A percentile compares a stretch with the other conserved stretches of the same genome.
These are phyloP conservation scores for Dendrobium huoshanense DNA, from an alignment of 106 monocot species.

Conservation along the genomic window DNA sequence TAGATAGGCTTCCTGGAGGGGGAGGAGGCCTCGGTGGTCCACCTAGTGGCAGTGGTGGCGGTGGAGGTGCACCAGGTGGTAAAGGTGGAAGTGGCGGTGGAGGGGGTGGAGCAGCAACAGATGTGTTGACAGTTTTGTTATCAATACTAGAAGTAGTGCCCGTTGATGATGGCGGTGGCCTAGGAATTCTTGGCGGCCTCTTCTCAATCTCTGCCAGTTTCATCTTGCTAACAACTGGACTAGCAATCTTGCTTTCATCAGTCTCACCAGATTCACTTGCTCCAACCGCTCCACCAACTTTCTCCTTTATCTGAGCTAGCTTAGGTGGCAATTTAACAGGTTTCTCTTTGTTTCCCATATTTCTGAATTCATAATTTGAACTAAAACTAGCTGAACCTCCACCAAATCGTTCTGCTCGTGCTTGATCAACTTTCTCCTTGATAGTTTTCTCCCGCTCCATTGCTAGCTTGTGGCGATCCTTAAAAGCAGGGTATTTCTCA, in stretches of 20 bases:
- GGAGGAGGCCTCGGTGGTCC: constrained; percentile 52
- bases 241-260: constrained; percentile 25
- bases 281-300: background rate
- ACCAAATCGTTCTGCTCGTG: constrained; percentile 64
- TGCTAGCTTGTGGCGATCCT: constrained; percentile 88
- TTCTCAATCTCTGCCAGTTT: constrained; percentile 83
- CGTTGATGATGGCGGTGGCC: constrained; percentile 60
- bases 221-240: constrained; percentile 59
- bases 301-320: constrained; percentile 78
- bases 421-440: constrained; percentile 85
- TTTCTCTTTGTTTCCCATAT: constrained; percentile 23
- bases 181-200: constrained; percentile 64
- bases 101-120: constrained; percentile 28
- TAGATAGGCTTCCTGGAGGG: constrained; percentile 36
- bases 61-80: constrained; percentile 25
- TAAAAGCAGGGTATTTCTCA: constrained; percentile 89
- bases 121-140: constrained; percentile 7
- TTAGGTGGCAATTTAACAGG: constrained; percentile 44
- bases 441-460: constrained; percentile 77
- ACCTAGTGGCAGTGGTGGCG: constrained; percentile 28
- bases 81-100: constrained; percentile 31
- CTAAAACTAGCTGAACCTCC: constrained; percentile 10
- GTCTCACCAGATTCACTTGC: constrained; percentile 18
- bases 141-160: constrained; percentile 7
- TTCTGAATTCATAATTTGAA: constrained; percentile 17